Evolutionary conservation across 177 flowering plant genomes (phyloP), one percentile per base, ranked within the genome.

Genomic region (Telopea speciosissima): DNA sequence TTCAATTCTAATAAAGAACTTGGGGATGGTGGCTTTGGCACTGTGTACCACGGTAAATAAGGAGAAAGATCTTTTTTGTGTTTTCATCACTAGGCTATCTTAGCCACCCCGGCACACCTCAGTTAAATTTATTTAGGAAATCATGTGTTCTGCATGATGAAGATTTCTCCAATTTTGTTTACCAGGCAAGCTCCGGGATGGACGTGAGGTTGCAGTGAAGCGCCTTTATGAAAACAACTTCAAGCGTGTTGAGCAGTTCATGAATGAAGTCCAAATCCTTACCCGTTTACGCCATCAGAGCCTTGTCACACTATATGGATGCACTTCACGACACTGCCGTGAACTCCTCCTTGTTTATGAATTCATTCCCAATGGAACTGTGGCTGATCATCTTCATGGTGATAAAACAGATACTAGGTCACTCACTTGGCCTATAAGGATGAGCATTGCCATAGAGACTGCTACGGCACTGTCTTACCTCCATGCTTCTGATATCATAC

Each of bases 331-430:
- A 23, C 85, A 66, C 58, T 82, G 92, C 82, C 82, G 85, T 0
- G 90, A 89, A 70, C 91, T 91, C 66, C 88, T 91, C 42, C 91
- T 91, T n/a, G 95, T 91, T 3, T 91, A 91, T 45, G 97, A 91
- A 65, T 91, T 73, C 59, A 68, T 91, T 66, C 76, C 90, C 13
- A 91, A 90, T 76, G 93, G 93, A 62, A 91, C 97, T 0, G 87
- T 91, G 22, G 88, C 93, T 0, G 93, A 90, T 78, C 94, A 91
- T 75, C 81, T 91, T 61, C 86, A 89, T 61, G 91, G 90, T 0
- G 78, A 83, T 5, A 74, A 66, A 58, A 82, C 87, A 12, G 65
- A 79, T 0, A 24, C 74, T 8, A 73, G 81, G 25, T 42, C 65
- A 14, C 84, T 88, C 3, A 64, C 83, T 26, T 92, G 96, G 97